phyloP scores from a whole-genome alignment of 345 rosid species.

The Arabis alpina region DNA sequence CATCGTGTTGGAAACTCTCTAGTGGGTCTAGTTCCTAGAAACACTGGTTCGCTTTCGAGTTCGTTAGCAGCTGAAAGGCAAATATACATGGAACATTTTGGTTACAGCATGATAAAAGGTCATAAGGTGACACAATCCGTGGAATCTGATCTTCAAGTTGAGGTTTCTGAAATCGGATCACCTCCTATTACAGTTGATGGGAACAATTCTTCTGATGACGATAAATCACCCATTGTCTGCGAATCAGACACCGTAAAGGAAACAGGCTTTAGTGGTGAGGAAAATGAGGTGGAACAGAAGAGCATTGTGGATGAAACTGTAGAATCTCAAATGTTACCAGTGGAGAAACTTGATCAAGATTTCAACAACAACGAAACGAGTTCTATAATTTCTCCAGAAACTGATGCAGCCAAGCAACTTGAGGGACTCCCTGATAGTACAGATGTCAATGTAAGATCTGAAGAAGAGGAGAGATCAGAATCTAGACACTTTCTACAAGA shows the following conservation, averaged over 20 bases:
- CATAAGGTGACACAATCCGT: conserved; percentile 63
- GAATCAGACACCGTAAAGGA: conserved; percentile 59
- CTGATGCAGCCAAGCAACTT: conserved; percentile 10
- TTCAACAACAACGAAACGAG: conserved; percentile 1
- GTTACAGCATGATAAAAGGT: conserved; percentile 38
- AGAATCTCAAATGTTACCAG: conserved; percentile 32
- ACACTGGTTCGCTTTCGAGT: conserved; percentile 39
- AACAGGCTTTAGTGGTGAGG: conserved; percentile 49
- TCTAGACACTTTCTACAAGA: conserved; percentile 3
- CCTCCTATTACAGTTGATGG: conserved; percentile 63
- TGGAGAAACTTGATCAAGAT: conserved; percentile 31
- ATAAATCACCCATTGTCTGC: conserved; percentile 45
- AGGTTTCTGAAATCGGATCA: conserved; percentile 81
- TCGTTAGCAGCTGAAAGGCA: conserved; percentile 48
- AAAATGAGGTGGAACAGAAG: conserved; percentile 29
- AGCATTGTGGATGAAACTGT: conserved; percentile 23
- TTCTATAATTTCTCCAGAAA: conserved; percentile 29
- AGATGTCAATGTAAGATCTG: conserved; percentile 16
- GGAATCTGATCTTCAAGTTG: conserved; percentile 93
- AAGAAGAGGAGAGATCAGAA: conserved; percentile 26
- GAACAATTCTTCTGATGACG: conserved; percentile 55
- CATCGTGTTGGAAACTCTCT: conserved; percentile 36
- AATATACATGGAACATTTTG: conserved; percentile 44
- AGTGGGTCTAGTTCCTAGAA: conserved; percentile 48
- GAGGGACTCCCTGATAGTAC: conserved; percentile 2